Base-by-base conservation (phyloP, 106 monocot genomes). In the Chionographis japonica region DNA sequence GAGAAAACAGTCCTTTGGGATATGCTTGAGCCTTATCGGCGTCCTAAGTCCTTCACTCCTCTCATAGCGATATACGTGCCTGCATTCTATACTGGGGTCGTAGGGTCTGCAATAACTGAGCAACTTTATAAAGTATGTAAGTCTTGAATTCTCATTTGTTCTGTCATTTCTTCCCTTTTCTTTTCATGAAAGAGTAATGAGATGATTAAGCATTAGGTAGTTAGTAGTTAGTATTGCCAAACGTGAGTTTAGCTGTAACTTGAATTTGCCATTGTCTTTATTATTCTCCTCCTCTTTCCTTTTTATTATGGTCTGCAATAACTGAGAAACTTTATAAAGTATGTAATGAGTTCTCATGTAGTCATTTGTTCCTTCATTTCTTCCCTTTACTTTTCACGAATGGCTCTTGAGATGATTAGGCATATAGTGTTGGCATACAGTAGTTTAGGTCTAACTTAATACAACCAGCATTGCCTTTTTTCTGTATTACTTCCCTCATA, bases 1-100 rank as follows among this genome's bases (percentile, higher is more conserved):
- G 85, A 90, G 64, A 90, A 90, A 67, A 86, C 90, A 8, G 80
- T 84, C 8, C 63, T 90, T 52, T 90, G 90, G 90, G 90, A 90
- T 52, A 83, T 90, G 86, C 68, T 86, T 37, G 86, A 90, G 70
- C 86, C 83, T 4, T 90, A 90, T 19, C 59, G 86, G 39, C 80
- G 80, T 18, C 90, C 90, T 15, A 80, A 50, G 52, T 86, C 90
- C 18, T 90, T 90, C 67, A 69, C 77, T 2, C 86, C 80, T 56
- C 77, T 90, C 65, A 58, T 84, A 11, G 41, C 75, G 60, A 63
- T 81, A 40, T 90, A 90, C 69, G 67, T 81, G 2, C 78, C 83
- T 71, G 90, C 90, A 40, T 90, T 90, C 80, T 90, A 90, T 58
- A 90, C 86, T 4, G 86, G 90, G 9, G 86, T 90, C 50, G 50